Evolutionary conservation across 208 protist species (phyloP).

Genomic region (Leishmania mexicana): DNA sequence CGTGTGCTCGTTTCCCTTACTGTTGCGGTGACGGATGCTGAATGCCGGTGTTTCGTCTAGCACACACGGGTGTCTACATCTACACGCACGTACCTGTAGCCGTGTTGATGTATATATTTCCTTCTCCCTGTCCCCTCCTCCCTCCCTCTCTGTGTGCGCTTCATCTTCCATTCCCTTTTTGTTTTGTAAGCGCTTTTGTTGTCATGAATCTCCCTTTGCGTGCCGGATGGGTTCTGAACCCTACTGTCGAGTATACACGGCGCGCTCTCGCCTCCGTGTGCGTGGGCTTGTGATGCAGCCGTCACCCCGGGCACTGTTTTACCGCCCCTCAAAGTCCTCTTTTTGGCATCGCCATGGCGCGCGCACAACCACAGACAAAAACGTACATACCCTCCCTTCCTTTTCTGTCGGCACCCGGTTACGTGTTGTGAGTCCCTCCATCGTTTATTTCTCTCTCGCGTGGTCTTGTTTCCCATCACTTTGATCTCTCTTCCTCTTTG

Average conservation of each 20-base stretch:
- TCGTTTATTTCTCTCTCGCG: neutral
- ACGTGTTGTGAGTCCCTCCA: neutral
- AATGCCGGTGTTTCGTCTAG: too few relatives aligned
- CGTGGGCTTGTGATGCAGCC: neutral
- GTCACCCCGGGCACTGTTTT: neutral
- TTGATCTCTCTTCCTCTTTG: neutral
- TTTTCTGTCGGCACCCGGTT: neutral
- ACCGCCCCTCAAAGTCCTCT: neutral
- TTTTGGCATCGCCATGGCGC: neutral
- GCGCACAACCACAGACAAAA: neutral
- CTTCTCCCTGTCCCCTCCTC: neutral
- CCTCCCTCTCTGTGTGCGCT: neutral
- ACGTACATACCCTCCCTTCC: neutral
- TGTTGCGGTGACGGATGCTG: too few relatives aligned
- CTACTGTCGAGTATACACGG: neutral
- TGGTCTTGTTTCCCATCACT: neutral
- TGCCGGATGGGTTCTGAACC: neutral
- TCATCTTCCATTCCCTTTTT: slow-evolving; percentile 1
- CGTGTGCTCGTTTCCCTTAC: neutral
- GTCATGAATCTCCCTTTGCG: neutral
- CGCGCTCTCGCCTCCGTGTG: neutral
- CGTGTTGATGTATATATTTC: neutral
- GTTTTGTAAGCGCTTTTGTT: neutral
- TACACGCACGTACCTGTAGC: neutral
- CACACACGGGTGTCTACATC: too few relatives aligned